phyloP scores from a whole-genome alignment of 176 grass and related monocot species.

The Otatea glauca region DNA sequence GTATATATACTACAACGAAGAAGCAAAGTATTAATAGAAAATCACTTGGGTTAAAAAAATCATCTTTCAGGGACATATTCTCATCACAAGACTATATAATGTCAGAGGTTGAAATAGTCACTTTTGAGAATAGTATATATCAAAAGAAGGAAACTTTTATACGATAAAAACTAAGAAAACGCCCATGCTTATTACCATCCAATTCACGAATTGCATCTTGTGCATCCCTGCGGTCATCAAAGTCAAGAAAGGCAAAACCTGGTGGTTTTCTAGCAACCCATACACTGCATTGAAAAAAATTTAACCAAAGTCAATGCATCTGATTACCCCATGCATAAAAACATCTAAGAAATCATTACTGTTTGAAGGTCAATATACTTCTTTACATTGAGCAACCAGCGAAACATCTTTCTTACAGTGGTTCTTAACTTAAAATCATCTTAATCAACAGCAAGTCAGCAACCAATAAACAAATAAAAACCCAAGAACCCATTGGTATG shows the following conservation, averaged over 20 bases:
- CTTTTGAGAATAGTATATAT: not conserved
- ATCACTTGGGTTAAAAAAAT: not conserved
- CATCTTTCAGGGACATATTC: not conserved
- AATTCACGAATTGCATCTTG: conserved; percentile 80
- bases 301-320: conserved; percentile 26
- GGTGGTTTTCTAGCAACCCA: conserved; percentile 96
- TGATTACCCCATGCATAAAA: conserved; percentile 18
- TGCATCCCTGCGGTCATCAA: conserved; percentile 83
- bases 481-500: not conserved
- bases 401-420: not conserved
- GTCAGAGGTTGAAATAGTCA: conserved; percentile 23
- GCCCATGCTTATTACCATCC: conserved; percentile 57
- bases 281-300: conserved; percentile 66
- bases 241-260: conserved; percentile 88
- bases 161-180: not conserved
- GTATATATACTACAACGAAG: not conserved
- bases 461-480: not conserved
- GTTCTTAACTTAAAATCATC: not conserved
- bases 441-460: conserved; percentile 19
- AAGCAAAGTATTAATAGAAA: not conserved
- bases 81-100: not conserved
- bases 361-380: not conserved
- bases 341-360: conserved; percentile 16
- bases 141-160: not conserved
- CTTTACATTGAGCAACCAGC: not conserved